Percentiles rank a stretch among this genome's conserved stretches.
Conservation (phyloP, 495 filamentous ascomycete species). For the Umbilicaria muhlenbergii region DNA sequence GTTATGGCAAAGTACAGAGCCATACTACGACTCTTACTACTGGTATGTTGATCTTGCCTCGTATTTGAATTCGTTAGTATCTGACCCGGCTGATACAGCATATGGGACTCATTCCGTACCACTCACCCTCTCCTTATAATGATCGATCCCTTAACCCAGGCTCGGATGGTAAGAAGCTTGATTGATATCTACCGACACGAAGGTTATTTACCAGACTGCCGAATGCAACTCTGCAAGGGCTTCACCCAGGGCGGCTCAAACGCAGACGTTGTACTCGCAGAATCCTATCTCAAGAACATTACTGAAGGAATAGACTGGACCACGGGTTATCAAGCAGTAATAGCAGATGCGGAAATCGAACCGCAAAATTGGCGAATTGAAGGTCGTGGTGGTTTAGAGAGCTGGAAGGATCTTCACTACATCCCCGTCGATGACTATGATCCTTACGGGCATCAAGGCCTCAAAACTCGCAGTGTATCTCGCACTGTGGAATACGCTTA, state of each 20-base stretch:
- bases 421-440: constrained; percentile 40
- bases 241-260: constrained; percentile 59
- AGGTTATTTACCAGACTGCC: constrained; percentile 47
- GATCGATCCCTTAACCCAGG: constrained; percentile 44
- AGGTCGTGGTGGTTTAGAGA: constrained; percentile 52
- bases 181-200: constrained; percentile 58
- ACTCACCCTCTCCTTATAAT: constrained; percentile 48
- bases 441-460: too few species aligned
- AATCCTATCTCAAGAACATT: constrained; percentile 61
- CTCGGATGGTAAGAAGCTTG: constrained; percentile 49
- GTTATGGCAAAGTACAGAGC: constrained; percentile 45
- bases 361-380: constrained; percentile 51
- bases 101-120: constrained; percentile 49
- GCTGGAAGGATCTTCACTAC: constrained; percentile 48
- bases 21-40: constrained; percentile 35
- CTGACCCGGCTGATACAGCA: constrained; percentile 15
- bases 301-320: constrained; percentile 49
- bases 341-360: constrained; percentile 49
- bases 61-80: not conserved
- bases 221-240: constrained; percentile 60
- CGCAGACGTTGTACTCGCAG: constrained; percentile 58
- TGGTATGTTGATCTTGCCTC: constrained; percentile 25
- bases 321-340: constrained; percentile 53
- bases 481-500: constrained; percentile 51
- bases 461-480: constrained; percentile 37